These are phyloP conservation scores for Pseudogymnoascus sp. DNA, from an alignment of 2,329 filamentous ascomycete species.

Conservation along the genomic window DNA sequence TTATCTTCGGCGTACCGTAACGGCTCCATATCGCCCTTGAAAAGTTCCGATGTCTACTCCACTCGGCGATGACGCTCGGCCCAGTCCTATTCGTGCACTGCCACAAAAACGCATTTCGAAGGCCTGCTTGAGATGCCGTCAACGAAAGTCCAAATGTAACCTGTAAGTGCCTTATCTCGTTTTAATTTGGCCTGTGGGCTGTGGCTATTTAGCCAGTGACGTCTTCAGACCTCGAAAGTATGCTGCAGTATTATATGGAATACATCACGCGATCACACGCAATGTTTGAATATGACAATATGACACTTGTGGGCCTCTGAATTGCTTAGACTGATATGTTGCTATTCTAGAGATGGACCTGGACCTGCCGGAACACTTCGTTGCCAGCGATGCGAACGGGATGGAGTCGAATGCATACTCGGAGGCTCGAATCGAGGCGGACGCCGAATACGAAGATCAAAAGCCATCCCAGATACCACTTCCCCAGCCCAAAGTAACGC, in stretches of 20 bases:
- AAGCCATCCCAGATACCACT: constrained; percentile 10
- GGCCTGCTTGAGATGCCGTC: constrained; percentile 20
- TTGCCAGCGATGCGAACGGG: constrained; percentile 32
- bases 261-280: not conserved
- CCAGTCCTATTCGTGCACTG: not conserved
- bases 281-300: constrained; percentile 26
- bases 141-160: constrained; percentile 20
- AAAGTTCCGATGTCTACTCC: not conserved
- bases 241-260: not conserved
- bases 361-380: constrained; percentile 25
- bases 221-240: not conserved
- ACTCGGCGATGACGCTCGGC: not conserved
- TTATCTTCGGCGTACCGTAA: not conserved
- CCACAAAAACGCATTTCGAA: constrained; percentile 18
- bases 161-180: constrained; percentile 15
- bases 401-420: constrained; percentile 32
- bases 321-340: constrained; percentile 18
- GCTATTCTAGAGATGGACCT: constrained; percentile 24
- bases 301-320: constrained; percentile 28
- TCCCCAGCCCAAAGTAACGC: not conserved
- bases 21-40: not conserved
- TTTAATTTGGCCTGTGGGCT: not conserved
- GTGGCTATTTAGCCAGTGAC: not conserved
- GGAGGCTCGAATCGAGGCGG: constrained; percentile 34
- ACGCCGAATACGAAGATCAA: constrained; percentile 24